These are phyloP conservation scores for Phaffomyces thermotolerans DNA, from an alignment of 805 yeast species.

Conservation along the genomic window DNA sequence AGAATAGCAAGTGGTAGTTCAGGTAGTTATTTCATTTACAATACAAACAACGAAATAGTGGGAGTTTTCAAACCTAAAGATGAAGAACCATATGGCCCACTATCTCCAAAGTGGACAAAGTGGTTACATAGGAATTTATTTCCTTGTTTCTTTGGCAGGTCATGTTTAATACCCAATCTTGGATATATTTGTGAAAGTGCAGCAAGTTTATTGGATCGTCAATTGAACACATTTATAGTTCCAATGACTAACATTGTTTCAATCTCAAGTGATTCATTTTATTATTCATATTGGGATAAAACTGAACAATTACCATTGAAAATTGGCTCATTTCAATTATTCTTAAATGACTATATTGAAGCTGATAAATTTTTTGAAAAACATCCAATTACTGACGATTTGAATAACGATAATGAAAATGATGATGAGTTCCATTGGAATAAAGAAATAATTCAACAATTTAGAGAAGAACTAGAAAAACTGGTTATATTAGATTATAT, in stretches of 20 bases:
- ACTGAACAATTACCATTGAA: constrained; percentile 30
- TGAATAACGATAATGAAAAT: constrained; percentile 1
- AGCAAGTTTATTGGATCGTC: constrained; percentile 58
- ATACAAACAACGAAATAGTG: constrained; percentile 29
- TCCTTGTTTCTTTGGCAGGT: constrained; percentile 71
- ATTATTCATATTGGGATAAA: constrained; percentile 44
- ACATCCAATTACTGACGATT: constrained; percentile 32
- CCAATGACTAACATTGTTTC: constrained; percentile 56
- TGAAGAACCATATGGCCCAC: constrained; percentile 75
- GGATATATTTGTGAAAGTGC: constrained; percentile 71
- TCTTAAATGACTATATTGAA: constrained; percentile 48
- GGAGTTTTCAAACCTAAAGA: constrained; percentile 75
- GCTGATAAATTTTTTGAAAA: constrained; percentile 52
- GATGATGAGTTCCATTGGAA: constrained; percentile 45
- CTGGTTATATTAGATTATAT: constrained; percentile 64
- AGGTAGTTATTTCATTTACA: constrained; percentile 57
- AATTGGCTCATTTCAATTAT: constrained; percentile 62
- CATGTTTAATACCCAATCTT: constrained; percentile 64
- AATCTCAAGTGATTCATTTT: constrained; percentile 24
- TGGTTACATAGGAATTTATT: constrained; percentile 71
- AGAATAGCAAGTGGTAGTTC: constrained; percentile 61
- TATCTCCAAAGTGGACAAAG: constrained; percentile 74
- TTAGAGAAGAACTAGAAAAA: constrained; percentile 58
- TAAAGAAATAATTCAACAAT: constrained; percentile 37
- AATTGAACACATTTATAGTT: constrained; percentile 50